Base-by-base conservation (phyloP, 2,329 filamentous ascomycete genomes). In the Xylaria sp. region DNA sequence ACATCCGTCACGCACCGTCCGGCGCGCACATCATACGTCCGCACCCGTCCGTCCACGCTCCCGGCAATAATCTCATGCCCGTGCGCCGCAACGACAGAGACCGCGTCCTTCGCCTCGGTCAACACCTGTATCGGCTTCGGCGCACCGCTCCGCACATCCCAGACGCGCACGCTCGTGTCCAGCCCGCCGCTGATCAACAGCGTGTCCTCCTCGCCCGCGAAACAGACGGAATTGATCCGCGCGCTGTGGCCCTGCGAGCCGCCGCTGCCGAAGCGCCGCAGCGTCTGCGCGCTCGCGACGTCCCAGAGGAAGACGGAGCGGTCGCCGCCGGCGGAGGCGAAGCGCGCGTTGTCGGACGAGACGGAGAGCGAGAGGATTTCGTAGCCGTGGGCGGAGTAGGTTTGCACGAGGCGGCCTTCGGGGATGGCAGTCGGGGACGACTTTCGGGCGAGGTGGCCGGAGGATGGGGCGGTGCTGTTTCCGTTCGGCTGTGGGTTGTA, bases 261-360 rank as follows among this genome's bases (percentile, higher is more conserved):
- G 19, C 82, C 82, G 30, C 80, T 82, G 16, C 80, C 80, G 74
- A 93, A 94, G 34, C 94, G 83, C 19, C 90, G 83, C 30, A 89
- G 77, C 3, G 93, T 96, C 67, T 84, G 81, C 16, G 89, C 91
- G 2, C 87, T 89, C 52, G 88, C 81, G 0, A 97, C 94, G 74
- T 99, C 94, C 94, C 94, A 97, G 4, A 97, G 80, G 71, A 97
- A 97, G 0, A 96, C 91, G 62, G 84, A 82, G 67, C 93, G 90
- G 77, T 99, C 94, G 60, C 94, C 94, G 66, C 94, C 94, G 1
- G 85, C 84, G n/a, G 88, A 92, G 8, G 87, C 88, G 73, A 99
- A 97, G 49, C 85, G 85, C 65, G 91, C 83, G 75, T 99, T 99
- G 76, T 91, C 88, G 23, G 78, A 71, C 6, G 84, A 78, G 54